A percentile compares a stretch with the other conserved stretches of the same genome.
Evolutionary conservation across 2,329 filamentous ascomycete species (phyloP).

Genomic region (Geosmithia morbida): DNA sequence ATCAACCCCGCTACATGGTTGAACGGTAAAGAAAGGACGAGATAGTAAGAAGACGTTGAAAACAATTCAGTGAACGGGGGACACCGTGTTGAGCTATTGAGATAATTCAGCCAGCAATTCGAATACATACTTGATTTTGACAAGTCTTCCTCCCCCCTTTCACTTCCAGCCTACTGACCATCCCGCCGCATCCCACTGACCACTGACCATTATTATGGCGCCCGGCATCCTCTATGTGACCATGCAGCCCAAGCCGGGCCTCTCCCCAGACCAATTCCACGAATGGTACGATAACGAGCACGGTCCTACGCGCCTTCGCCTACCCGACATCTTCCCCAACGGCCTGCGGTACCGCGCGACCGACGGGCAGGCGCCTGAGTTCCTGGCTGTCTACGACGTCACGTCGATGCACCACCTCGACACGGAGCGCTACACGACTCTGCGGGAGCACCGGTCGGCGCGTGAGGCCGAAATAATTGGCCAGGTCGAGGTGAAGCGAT

Average conservation of each 20-base stretch:
- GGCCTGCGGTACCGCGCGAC: constrained; percentile 65
- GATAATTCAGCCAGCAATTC: neutral
- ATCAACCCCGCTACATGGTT: neutral
- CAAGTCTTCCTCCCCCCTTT: neutral
- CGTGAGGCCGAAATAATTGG: constrained; percentile 39
- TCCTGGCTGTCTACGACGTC: constrained; percentile 72
- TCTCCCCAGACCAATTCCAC: constrained; percentile 60
- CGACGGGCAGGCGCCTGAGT: constrained; percentile 49
- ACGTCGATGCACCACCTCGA: constrained; percentile 58
- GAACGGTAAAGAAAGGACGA: neutral
- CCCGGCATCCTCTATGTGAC: constrained; percentile 70
- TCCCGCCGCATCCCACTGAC: too few species aligned
- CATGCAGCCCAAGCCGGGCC: constrained; percentile 60
- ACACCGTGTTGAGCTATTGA: too few species aligned
- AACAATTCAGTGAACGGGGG: too few species aligned
- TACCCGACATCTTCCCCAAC: constrained; percentile 59
- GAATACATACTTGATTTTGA: neutral
- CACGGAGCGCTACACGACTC: constrained; percentile 51
- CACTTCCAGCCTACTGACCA: neutral
- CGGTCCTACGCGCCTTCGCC: constrained; percentile 63
- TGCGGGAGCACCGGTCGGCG: constrained; percentile 42
- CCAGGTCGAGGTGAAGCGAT: constrained; percentile 50
- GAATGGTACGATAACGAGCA: constrained; percentile 95
- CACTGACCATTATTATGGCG: too few species aligned
- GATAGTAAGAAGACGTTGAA: too few species aligned